Evolutionary conservation across 306 rosid species (phyloP), one percentile per base, ranked within the genome.

Genomic region (Glycyrrhiza uralensis): DNA sequence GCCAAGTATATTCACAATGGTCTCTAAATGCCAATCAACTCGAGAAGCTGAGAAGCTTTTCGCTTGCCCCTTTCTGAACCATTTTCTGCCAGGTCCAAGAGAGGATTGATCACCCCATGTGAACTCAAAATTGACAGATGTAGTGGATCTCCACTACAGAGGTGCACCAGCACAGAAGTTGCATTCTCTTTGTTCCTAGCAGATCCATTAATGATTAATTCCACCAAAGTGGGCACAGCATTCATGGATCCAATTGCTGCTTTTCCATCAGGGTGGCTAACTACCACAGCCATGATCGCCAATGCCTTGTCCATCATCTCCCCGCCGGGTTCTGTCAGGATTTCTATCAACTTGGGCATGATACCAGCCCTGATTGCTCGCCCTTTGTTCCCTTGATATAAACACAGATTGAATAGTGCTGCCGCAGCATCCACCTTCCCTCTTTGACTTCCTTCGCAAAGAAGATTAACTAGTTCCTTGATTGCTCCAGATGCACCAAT

Each of bases 401-500:
- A 82, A 81, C 95, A 92, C 26, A 90, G 75, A 55, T 86, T 88
- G 85, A 90, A 92, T 51, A 92, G 85, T 24, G 98, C 96, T 19
- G 88, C 73, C 23, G 91, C 95, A 2, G 96, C 95, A 65, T 92
- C 96, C 29, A 80, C 68, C 80, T 86, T 86, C 61, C 95, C 96
- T 68, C 95, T 88, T 82, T 75, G 95, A 15, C 87, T 88, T 50
- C 98, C 98, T 80, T 90, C 84, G 5, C 86, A 69, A 17, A 92
- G 81, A 47, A 92, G 89, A 9, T 62, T 86, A 26, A 88, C 92
- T 7, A 92, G 90, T 23, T 87, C 88, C 14, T 92, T 83, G 66
- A 92, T 87, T 28, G 98, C 96, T 63, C 98, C 98, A 2, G 78
- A 82, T 60, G 84, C 87, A 2, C 96, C 96, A 52, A 90, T 87